A percentile compares a stretch with the other conserved stretches of the same genome.
Conservation (phyloP, 2,329 filamentous ascomycete species). For the Metarhizium rileyi region DNA sequence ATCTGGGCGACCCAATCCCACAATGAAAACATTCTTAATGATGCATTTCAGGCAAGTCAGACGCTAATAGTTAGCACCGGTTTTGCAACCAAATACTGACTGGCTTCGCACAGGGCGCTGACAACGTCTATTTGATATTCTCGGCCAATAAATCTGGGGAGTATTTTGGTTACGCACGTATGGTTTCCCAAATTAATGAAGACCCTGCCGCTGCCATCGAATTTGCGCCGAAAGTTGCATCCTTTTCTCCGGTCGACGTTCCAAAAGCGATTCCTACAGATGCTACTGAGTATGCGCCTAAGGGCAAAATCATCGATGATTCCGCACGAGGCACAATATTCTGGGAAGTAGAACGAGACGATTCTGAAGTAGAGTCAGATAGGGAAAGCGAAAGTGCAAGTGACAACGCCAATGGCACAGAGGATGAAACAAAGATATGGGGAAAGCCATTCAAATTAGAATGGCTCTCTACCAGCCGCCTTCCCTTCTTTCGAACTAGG, state of each 20-base stretch:
- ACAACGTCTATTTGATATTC: slow-evolving; percentile 86
- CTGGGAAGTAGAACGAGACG: slow-evolving; percentile 72
- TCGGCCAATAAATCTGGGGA: slow-evolving; percentile 97
- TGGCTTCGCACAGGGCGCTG: slow-evolving; percentile 47
- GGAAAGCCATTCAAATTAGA: slow-evolving; percentile 86
- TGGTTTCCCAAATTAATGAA: slow-evolving; percentile 75
- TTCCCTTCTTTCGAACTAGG: slow-evolving; percentile 83
- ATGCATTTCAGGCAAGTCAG: slow-evolving; percentile 64
- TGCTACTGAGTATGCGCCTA: slow-evolving; percentile 67
- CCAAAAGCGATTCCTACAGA: slow-evolving; percentile 73
- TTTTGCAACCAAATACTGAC: background rate
- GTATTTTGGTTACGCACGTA: slow-evolving; percentile 90
- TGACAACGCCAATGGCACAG: slow-evolving; percentile 30
- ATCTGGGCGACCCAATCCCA: slow-evolving; percentile 94
- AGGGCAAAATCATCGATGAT: slow-evolving; percentile 84
- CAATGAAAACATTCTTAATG: slow-evolving; percentile 77
- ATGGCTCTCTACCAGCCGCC: slow-evolving; percentile 73
- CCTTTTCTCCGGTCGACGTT: slow-evolving; percentile 51
- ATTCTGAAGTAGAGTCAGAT: slow-evolving; percentile 35
- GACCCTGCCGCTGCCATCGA: slow-evolving; percentile 61
- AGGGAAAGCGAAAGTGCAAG: slow-evolving; percentile 30
- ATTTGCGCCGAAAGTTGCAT: slow-evolving; percentile 56
- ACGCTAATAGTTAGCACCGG: background rate
- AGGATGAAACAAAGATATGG: slow-evolving; percentile 56
- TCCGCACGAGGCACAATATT: slow-evolving; percentile 92